Evolutionary conservation across 2,329 filamentous ascomycete species (phyloP).

Genomic region (Thermomyces lanuginosus): DNA sequence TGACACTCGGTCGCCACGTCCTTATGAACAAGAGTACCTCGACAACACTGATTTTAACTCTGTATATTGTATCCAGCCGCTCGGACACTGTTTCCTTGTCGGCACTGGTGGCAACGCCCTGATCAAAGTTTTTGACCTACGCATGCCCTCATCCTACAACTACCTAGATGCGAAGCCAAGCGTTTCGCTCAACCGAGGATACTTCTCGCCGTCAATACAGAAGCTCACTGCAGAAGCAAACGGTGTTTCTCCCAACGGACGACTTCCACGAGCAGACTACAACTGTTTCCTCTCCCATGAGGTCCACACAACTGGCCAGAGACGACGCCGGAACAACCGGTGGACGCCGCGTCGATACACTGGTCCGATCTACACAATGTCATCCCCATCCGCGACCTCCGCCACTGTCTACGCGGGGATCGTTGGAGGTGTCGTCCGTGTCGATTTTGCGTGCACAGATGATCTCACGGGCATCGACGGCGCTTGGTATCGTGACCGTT

Average conservation of each 20-base stretch:
- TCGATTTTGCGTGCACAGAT: conserved; percentile 30
- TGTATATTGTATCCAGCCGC: conserved; percentile 41
- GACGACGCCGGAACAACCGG: conserved; percentile 9
- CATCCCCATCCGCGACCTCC: conserved; percentile 28
- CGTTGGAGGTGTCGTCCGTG: conserved; percentile 24
- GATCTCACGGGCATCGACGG: conserved; percentile 18
- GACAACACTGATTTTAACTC: conserved; percentile 43
- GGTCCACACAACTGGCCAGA: conserved; percentile 8
- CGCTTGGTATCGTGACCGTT: conserved; percentile 19
- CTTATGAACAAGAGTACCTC: conserved; percentile 34
- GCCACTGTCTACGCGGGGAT: conserved; percentile 31
- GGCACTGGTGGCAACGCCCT: conserved; percentile 42
- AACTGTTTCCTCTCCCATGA: conserved; percentile 28
- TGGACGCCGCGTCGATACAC: too few relatives aligned
- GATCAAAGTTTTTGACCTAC: conserved; percentile 47
- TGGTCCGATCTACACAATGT: conserved; percentile 30
- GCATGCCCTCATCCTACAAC: conserved; percentile 28
- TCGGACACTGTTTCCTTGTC: conserved; percentile 40
- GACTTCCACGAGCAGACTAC: conserved; percentile 17
- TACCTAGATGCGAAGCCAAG: conserved; percentile 14
- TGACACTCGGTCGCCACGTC: conserved; percentile 39
- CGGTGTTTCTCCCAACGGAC: neutral
- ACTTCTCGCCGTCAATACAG: neutral
- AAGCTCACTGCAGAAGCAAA: too few relatives aligned
- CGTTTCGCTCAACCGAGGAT: too few relatives aligned